Conservation (phyloP, 2,329 filamentous ascomycete species). For the Zarea fungicola region DNA sequence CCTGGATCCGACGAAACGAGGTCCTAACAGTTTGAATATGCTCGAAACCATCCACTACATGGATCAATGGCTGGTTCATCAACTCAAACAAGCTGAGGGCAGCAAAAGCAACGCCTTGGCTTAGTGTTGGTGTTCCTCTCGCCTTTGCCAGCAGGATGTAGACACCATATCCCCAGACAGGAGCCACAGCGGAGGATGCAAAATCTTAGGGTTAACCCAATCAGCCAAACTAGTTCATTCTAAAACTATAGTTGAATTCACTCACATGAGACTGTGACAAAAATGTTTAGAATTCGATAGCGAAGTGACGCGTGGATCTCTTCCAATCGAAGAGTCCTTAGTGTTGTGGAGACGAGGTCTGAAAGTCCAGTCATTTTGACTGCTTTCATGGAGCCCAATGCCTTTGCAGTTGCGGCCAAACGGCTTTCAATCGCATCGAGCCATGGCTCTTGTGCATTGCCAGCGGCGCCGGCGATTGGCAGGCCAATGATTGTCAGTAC, state of each 20-base stretch:
- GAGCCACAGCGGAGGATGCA: slow-evolving; percentile 15
- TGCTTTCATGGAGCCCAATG: slow-evolving; percentile 30
- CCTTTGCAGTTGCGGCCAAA: slow-evolving; percentile 19
- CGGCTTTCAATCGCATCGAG: slow-evolving; percentile 22
- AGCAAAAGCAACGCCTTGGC: slow-evolving; percentile 18
- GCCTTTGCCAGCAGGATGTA: slow-evolving; percentile 15
- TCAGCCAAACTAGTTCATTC: background rate
- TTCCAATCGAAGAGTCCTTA: slow-evolving; percentile 14
- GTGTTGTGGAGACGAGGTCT: background rate
- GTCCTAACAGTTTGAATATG: slow-evolving; percentile 18
- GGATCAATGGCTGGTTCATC: slow-evolving; percentile 18
- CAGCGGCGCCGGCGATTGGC: slow-evolving; percentile 17
- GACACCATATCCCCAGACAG: slow-evolving; percentile 16
- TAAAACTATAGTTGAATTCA: background rate
- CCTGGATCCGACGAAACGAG: slow-evolving; percentile 18
- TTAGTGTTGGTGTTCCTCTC: slow-evolving; percentile 14
- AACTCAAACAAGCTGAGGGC: slow-evolving; percentile 18
- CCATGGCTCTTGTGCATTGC: slow-evolving; percentile 21
- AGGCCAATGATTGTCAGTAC: slow-evolving; percentile 16
- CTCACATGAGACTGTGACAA: slow-evolving; percentile 14
- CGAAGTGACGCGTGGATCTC: slow-evolving; percentile 29
- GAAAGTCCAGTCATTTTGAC: slow-evolving; percentile 36
- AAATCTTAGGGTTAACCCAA: background rate
- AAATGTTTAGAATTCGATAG: slow-evolving; percentile 19
- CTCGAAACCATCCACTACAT: slow-evolving; percentile 17